Percentiles rank a stretch among this genome's conserved stretches.
phyloP scores from a whole-genome alignment of 2,329 filamentous ascomycete species.

The Chaetomiaceae sp. region DNA sequence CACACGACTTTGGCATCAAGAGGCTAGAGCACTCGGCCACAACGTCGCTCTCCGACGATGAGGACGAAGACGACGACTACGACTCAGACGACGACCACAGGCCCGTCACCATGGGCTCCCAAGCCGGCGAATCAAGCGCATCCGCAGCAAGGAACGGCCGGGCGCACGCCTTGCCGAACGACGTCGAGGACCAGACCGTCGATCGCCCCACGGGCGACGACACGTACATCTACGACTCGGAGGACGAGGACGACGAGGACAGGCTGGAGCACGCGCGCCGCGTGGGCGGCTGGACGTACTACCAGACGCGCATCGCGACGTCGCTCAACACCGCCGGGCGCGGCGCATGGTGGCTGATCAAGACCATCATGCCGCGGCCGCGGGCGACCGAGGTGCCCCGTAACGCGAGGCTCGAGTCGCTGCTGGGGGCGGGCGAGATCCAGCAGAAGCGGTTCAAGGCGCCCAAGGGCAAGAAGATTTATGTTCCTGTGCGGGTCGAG shows the following conservation, averaged over 20 bases:
- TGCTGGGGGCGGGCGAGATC: slow-evolving; percentile 53
- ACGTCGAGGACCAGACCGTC: slow-evolving; percentile 80
- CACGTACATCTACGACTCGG: slow-evolving; percentile 89
- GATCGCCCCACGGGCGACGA: slow-evolving; percentile 57
- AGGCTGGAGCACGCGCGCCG: slow-evolving; percentile 72
- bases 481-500: slow-evolving; percentile 92
- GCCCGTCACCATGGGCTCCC: slow-evolving; percentile 11
- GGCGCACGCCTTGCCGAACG: slow-evolving; percentile 45
- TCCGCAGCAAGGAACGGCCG: slow-evolving; percentile 28
- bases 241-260: slow-evolving; percentile 77
- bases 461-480: slow-evolving; percentile 83
- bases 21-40: slow-evolving; percentile 70
- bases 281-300: slow-evolving; percentile 73
- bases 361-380: slow-evolving; percentile 52
- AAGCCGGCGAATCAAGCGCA: slow-evolving; percentile 36
- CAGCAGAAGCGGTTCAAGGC: slow-evolving; percentile 62
- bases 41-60: slow-evolving; percentile 72
- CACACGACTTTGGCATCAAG: slow-evolving; percentile 86
- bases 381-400: slow-evolving; percentile 53
- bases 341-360: slow-evolving; percentile 41
- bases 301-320: slow-evolving; percentile 51
- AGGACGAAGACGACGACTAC: slow-evolving; percentile 66
- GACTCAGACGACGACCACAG: slow-evolving; percentile 66
- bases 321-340: slow-evolving; percentile 42
- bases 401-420: slow-evolving; percentile 48